Conservation (phyloP, 2,329 filamentous ascomycete species). For the Setomelanomma holmii region DNA sequence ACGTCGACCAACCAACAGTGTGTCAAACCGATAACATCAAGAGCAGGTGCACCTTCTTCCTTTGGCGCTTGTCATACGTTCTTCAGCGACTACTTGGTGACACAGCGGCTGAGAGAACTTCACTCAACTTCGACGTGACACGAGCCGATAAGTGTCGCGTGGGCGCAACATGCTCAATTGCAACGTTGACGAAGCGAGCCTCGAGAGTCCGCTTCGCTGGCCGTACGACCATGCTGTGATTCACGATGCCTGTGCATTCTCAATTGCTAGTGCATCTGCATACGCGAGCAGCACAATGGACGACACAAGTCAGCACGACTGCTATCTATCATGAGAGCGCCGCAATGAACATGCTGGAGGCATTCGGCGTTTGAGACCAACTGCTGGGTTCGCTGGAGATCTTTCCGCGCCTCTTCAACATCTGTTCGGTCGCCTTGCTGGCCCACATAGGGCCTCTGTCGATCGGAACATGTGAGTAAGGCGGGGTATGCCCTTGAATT, state of each 20-base stretch:
- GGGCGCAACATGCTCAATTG: slow-evolving; percentile 11
- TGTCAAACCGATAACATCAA: no score
- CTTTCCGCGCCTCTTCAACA: slow-evolving; percentile 13
- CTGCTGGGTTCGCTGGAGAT: slow-evolving; percentile 5
- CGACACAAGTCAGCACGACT: neutral
- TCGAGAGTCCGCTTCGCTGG: slow-evolving; percentile 14
- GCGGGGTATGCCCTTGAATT: slow-evolving; percentile 22
- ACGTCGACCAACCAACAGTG: no score
- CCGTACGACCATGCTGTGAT: slow-evolving; percentile 19
- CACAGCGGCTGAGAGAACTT: slow-evolving; percentile 19
- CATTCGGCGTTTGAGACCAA: neutral
- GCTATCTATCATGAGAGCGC: neutral
- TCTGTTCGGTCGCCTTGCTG: slow-evolving; percentile 8
- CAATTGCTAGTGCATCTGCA: slow-evolving; percentile 4
- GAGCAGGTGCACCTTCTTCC: no score
- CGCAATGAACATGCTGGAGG: neutral
- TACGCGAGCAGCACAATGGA: neutral
- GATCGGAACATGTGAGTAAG: slow-evolving; percentile 21
- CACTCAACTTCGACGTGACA: slow-evolving; percentile 11
- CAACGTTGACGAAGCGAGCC: slow-evolving; percentile 12
- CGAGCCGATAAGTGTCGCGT: slow-evolving; percentile 3
- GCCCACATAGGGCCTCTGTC: slow-evolving; percentile 16
- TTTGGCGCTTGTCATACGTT: slow-evolving; percentile 17
- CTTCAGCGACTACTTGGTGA: slow-evolving; percentile 10
- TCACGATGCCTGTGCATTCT: slow-evolving; percentile 11